Conservation (phyloP, 805 yeast genomes). For the Sugiyamaella floridensis region DNA sequence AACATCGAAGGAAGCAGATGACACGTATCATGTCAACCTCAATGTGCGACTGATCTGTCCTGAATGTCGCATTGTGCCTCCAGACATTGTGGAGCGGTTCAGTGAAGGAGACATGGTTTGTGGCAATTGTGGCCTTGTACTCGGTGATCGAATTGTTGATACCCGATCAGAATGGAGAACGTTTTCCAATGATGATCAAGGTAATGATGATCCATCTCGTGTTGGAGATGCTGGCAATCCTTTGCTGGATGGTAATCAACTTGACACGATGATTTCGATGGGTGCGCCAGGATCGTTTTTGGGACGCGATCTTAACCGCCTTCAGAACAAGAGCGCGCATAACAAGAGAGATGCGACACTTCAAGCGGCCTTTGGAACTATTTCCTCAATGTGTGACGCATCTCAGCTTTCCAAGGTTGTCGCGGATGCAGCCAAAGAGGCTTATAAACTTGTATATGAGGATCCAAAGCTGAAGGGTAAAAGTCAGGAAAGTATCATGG, state of each 20-base stretch:
- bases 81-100: constrained; percentile 88
- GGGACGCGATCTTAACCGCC: constrained; percentile 85
- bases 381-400: constrained; percentile 95
- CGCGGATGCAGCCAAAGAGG: constrained; percentile 96
- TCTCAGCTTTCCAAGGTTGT: constrained; percentile 91
- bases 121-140: constrained; percentile 90
- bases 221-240: constrained; percentile 98
- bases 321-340: constrained; percentile 77
- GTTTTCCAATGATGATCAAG: constrained; percentile 94
- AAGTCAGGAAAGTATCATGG: constrained; percentile 90
- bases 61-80: constrained; percentile 92
- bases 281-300: constrained; percentile 77
- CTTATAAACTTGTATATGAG: constrained; percentile 83
- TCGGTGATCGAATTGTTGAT: constrained; percentile 87
- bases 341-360: constrained; percentile 85
- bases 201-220: constrained; percentile 98
- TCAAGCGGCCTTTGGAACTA: constrained; percentile 81
- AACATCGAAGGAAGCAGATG: constrained; percentile 5
- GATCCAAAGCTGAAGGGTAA: constrained; percentile 82
- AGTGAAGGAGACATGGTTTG: constrained; percentile 99
- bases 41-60: constrained; percentile 90
- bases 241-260: constrained; percentile 79
- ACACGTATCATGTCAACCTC: constrained; percentile 40
- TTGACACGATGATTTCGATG: constrained; percentile 85
- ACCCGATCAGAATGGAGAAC: constrained; percentile 99